These are phyloP conservation scores for Yarrowia sp. DNA, from an alignment of 805 yeast genomes.

Conservation along the genomic window DNA sequence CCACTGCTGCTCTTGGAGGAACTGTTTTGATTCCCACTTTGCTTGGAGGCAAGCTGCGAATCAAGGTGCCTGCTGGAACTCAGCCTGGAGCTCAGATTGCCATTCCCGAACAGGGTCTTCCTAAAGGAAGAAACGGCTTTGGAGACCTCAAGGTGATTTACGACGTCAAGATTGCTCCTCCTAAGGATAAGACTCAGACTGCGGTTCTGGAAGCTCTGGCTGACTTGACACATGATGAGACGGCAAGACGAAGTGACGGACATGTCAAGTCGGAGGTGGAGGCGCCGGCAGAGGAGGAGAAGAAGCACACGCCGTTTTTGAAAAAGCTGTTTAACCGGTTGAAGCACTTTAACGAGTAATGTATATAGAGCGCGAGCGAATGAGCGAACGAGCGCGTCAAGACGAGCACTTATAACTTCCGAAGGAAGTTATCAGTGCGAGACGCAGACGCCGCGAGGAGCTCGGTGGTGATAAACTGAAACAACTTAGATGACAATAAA, in stretches of 20 bases:
- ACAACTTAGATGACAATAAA: too few species aligned
- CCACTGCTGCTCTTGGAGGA: constrained; percentile 97
- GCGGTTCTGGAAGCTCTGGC: constrained; percentile 93
- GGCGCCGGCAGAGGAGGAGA: constrained; percentile 8
- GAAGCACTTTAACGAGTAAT: constrained; percentile 34
- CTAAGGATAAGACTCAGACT: constrained; percentile 78
- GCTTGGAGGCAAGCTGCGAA: constrained; percentile 69
- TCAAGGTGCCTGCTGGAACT: constrained; percentile 82
- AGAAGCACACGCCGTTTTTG: constrained; percentile 34
- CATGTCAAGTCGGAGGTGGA: constrained; percentile 33
- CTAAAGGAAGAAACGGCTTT: constrained; percentile 55
- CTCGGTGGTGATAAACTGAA: too few species aligned
- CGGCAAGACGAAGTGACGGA: constrained; percentile 65
- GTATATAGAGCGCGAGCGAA: constrained; percentile 1
- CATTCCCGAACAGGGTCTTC: constrained; percentile 86
- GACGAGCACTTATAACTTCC: too few species aligned
- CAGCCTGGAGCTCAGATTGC: constrained; percentile 71
- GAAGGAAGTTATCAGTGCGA: too few species aligned
- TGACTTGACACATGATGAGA: constrained; percentile 76
- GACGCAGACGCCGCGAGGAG: too few species aligned
- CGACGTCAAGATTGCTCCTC: constrained; percentile 67
- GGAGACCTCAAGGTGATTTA: constrained; percentile 80
- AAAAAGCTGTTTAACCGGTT: constrained; percentile 40
- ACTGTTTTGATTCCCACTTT: constrained; percentile 86
- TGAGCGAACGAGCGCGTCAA: too few species aligned